These are phyloP conservation scores for Pyrus hybrid DNA, from an alignment of 331 rosid species.

Conservation along the genomic window DNA sequence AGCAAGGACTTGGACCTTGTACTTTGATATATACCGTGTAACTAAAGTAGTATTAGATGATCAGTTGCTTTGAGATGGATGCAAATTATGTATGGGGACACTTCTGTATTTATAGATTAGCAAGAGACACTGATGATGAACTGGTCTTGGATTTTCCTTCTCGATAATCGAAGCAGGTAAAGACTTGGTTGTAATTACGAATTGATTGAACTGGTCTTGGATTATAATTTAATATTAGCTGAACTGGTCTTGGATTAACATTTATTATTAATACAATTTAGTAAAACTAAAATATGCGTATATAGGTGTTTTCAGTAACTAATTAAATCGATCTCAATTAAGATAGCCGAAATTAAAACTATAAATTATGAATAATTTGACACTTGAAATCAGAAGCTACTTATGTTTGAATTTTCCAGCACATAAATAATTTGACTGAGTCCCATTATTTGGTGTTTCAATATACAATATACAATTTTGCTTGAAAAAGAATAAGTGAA, in stretches of 20 bases:
- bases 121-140: neutral
- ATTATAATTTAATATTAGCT: neutral
- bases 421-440: neutral
- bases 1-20: too few relatives aligned
- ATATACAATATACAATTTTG: neutral
- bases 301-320: too few relatives aligned
- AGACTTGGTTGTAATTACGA: neutral
- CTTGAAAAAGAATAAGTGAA: too few relatives aligned
- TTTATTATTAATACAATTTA: too few relatives aligned
- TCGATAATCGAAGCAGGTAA: neutral
- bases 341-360: too few relatives aligned
- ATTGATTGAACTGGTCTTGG: neutral
- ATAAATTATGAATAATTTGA: too few relatives aligned
- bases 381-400: too few relatives aligned
- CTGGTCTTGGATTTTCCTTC: neutral
- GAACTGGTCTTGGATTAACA: too few relatives aligned
- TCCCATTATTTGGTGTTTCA: neutral
- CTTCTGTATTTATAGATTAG: neutral
- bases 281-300: too few relatives aligned
- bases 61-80: neutral
- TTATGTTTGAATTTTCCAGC: too few relatives aligned
- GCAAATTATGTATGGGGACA: neutral
- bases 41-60: neutral
- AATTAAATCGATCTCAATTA: too few relatives aligned
- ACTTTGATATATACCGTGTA: too few relatives aligned